Evolutionary conservation across 2,329 filamentous ascomycete species (phyloP).

Genomic region (Neoascochyta sp.): DNA sequence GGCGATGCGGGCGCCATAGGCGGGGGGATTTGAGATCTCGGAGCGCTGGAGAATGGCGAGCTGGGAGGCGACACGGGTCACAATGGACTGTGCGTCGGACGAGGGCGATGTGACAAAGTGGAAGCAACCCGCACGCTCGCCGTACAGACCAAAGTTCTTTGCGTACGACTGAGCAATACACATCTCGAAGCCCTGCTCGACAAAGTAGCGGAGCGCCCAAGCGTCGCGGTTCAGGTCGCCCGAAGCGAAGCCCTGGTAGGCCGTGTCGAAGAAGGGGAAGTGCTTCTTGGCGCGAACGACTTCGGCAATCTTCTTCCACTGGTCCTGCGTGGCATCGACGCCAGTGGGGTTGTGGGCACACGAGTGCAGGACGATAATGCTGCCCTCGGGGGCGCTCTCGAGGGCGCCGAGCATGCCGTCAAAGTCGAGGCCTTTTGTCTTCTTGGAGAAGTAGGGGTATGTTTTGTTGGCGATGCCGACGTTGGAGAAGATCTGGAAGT

Average conservation of each 20-base stretch:
- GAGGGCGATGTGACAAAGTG: slow-evolving; percentile 80
- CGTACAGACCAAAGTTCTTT: slow-evolving; percentile 75
- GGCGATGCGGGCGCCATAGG: slow-evolving; percentile 89
- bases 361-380: slow-evolving; percentile 86
- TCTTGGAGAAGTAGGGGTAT: slow-evolving; percentile 91
- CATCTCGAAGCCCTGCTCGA: slow-evolving; percentile 79
- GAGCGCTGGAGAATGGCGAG: slow-evolving; percentile 91
- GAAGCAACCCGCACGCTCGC: slow-evolving; percentile 93
- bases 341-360: slow-evolving; percentile 98
- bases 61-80: slow-evolving; percentile 71
- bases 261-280: slow-evolving; percentile 97
- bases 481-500: slow-evolving; percentile 97
- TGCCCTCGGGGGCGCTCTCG: slow-evolving; percentile 65
- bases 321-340: slow-evolving; percentile 87
- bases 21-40: slow-evolving; percentile 94
- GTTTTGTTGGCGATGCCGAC: slow-evolving; percentile 71
- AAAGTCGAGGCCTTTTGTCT: slow-evolving; percentile 89
- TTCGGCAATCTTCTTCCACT: slow-evolving; percentile 86
- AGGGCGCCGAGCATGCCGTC: slow-evolving; percentile 77
- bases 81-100: slow-evolving; percentile 60
- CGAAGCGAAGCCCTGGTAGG: slow-evolving; percentile 96
- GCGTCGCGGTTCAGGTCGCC: slow-evolving; percentile 81
- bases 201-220: slow-evolving; percentile 90
- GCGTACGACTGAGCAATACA: slow-evolving; percentile 53
- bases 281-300: slow-evolving; percentile 74